These are phyloP conservation scores for Phytophthora kernoviae DNA, from an alignment of 352 stramenopile genomes.

Conservation along the genomic window DNA sequence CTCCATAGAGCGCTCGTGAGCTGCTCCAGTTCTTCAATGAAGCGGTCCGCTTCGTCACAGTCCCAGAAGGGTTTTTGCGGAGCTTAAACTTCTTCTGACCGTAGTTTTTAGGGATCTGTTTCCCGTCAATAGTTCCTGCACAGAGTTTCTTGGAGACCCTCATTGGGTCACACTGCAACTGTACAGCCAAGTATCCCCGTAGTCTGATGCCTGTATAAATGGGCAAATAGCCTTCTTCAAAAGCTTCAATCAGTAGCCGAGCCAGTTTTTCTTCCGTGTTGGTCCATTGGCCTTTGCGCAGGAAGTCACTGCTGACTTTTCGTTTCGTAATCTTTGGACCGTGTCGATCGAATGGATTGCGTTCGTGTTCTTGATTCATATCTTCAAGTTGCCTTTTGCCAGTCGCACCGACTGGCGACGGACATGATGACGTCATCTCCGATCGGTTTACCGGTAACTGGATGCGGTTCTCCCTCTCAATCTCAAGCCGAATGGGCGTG, in stretches of 20 bases:
- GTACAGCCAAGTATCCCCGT: slow-evolving; percentile 74
- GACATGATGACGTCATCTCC: slow-evolving; percentile 7
- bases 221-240: slow-evolving; percentile 73
- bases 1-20: slow-evolving; percentile 62
- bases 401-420: slow-evolving; percentile 4
- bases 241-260: slow-evolving; percentile 65
- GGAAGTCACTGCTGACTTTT: slow-evolving; percentile 67
- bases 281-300: slow-evolving; percentile 81
- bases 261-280: slow-evolving; percentile 67
- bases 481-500: slow-evolving; percentile 30
- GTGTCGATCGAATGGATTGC: slow-evolving; percentile 2
- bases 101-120: slow-evolving; percentile 77
- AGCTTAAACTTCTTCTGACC: slow-evolving; percentile 82
- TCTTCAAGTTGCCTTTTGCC: slow-evolving; percentile 36
- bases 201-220: slow-evolving; percentile 79
- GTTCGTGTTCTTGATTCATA: slow-evolving; percentile 17
- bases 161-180: slow-evolving; percentile 85
- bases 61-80: slow-evolving; percentile 66
- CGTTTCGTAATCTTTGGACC: slow-evolving; percentile 31
- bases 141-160: slow-evolving; percentile 84
- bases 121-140: slow-evolving; percentile 68
- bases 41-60: slow-evolving; percentile 43
- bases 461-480: slow-evolving; percentile 30
- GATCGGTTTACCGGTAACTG: slow-evolving; percentile 10
- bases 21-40: slow-evolving; percentile 51